These are phyloP conservation scores for Cymodocea nodosa DNA, from an alignment of 116 monocot species.

Conservation along the genomic window DNA sequence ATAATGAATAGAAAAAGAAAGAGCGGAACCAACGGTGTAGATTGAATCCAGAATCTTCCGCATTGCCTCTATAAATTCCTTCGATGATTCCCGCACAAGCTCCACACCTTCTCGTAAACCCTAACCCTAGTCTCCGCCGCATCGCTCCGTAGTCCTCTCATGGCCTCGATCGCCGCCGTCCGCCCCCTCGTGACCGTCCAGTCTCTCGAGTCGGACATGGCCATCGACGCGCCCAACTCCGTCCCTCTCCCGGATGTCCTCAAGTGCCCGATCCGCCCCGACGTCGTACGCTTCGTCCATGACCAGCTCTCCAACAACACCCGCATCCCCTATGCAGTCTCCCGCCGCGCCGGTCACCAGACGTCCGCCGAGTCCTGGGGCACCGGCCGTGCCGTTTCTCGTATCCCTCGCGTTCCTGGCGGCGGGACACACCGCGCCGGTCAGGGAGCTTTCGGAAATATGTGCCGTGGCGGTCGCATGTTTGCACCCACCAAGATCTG, in stretches of 20 bases:
- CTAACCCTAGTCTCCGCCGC: too few relatives aligned
- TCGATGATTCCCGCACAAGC: too few relatives aligned
- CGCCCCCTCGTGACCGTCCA: constrained; percentile 13
- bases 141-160: background rate
- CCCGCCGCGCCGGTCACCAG: constrained; percentile 9
- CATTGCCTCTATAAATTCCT: too few relatives aligned
- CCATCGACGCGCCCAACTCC: constrained; percentile 4
- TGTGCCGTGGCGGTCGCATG: constrained; percentile 17
- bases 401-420: constrained; percentile 12
- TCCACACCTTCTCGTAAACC: too few relatives aligned
- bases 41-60: too few relatives aligned
- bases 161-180: constrained; percentile 10
- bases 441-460: constrained; percentile 14
- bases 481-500: constrained; percentile 18
- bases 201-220: constrained; percentile 8
- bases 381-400: constrained; percentile 9
- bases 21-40: too few relatives aligned
- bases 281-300: constrained; percentile 10
- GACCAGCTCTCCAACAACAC: constrained; percentile 9
- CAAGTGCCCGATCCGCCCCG: constrained; percentile 11
- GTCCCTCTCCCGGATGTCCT: constrained; percentile 11
- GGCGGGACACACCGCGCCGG: constrained; percentile 14
- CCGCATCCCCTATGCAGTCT: constrained; percentile 10
- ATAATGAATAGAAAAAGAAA: too few relatives aligned
- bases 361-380: constrained; percentile 17